Base-by-base conservation (phyloP, 352 stramenopile species). In the Globisporangium orthogonon region DNA sequence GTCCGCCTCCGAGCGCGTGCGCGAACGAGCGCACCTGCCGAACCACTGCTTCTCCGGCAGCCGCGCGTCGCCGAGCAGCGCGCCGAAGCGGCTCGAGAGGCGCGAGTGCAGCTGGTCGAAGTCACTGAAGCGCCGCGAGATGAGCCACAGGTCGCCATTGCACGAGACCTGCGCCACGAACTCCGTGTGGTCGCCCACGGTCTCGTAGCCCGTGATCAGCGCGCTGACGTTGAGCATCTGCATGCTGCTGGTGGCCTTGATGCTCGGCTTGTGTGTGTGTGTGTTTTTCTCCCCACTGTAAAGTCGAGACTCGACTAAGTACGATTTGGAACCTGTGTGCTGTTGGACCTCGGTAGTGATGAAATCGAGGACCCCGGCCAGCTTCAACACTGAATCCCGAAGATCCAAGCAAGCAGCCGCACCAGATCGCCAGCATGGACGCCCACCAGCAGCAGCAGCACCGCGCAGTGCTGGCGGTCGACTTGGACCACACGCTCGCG, bases 41-140 rank as follows among this genome's bases (percentile, higher is more conserved):
- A 94, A 94, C 83, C 83, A 94, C 71, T 94, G 83, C 67, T 94
- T 94, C 57, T 94, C 83, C 0, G 83, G 83, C 62, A 94, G 60
- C 40, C 69, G 62, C 9, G 59, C 76, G 29, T 89, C 77, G 37
- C 37, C 37, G 33, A 94, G 83, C 54, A 88, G 76, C 59, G 87
- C 76, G 14, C 79, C 81, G 50, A 91, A 91, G 52, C 67, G 70
- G 52, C 79, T 79, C 59, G 79, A 60, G n/a, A 94, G 74, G 14
- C 76, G 77, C 66, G 75, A 75, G 54, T 94, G 83, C 18, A 94
- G 79, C 67, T 94, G 83, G 54, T 94, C 83, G 68, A 94, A 94
- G 74, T 94, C 83, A 58, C 83, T 94, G 59, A 91, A 94, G 50
- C 83, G 83, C 33, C 83, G 74, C 18, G 79, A 91, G 49, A 94